Conservation (phyloP, 768 basidiomycete genomes). For the Lenzites betulinus region DNA sequence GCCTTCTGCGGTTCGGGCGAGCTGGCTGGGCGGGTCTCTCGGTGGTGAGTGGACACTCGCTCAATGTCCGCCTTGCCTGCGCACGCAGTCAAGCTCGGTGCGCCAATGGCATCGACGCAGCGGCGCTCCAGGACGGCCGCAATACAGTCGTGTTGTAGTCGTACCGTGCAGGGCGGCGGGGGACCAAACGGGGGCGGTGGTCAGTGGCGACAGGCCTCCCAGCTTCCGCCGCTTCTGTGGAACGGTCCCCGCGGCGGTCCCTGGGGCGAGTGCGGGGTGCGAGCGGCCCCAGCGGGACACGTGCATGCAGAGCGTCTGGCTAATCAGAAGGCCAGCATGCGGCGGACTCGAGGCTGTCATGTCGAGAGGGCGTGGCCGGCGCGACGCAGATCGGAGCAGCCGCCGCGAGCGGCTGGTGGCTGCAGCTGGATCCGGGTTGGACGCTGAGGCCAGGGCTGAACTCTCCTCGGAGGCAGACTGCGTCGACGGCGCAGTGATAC, state of each 20-base stretch:
- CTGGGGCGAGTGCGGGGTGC: not conserved
- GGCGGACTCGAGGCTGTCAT: conserved; percentile 13
- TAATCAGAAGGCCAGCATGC: conserved; percentile 16
- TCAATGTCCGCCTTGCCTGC: no score
- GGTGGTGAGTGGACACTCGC: no score
- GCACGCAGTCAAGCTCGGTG: no score
- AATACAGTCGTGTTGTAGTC: no score
- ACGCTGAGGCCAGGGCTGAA: no score
- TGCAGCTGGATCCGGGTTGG: not conserved
- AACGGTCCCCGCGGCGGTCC: not conserved
- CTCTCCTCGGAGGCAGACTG: not conserved
- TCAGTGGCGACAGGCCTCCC: not conserved
- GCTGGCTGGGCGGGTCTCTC: not conserved
- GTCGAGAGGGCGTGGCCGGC: not conserved
- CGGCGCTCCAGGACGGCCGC: no score
- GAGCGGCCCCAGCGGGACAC: conserved; percentile 2
- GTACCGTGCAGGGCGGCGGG: not conserved
- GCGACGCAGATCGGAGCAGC: conserved; percentile 10
- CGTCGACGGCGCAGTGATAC: not conserved
- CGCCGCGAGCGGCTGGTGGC: not conserved
- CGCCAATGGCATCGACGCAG: no score
- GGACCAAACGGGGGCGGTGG: not conserved
- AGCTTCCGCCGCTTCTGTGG: conserved; percentile 3
- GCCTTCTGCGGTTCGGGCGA: not conserved
- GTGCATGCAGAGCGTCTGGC: conserved; percentile 8